Conservation (phyloP, 2,329 filamentous ascomycete genomes). For the Exophiala bonariae region DNA sequence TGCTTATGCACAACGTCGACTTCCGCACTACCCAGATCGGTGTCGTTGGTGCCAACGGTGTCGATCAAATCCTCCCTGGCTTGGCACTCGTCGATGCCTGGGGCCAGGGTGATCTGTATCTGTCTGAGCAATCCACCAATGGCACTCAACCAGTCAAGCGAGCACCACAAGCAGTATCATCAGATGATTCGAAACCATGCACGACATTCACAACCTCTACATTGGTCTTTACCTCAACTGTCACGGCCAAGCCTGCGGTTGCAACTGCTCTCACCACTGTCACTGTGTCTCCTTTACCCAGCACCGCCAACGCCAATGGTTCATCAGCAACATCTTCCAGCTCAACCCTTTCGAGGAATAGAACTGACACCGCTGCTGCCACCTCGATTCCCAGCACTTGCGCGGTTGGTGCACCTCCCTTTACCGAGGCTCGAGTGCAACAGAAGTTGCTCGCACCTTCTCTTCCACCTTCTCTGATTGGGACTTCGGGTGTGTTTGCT, state of each 20-base stretch:
- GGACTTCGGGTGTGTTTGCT: slow-evolving; percentile 67
- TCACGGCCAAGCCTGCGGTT: not conserved
- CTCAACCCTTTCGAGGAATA: slow-evolving; percentile 3
- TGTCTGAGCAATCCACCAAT: slow-evolving; percentile 1
- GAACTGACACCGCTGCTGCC: not conserved
- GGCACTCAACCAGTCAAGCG: slow-evolving; percentile 11
- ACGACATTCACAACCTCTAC: slow-evolving; percentile 20
- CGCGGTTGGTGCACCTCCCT: slow-evolving; percentile 14
- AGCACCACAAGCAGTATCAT: slow-evolving; percentile 9
- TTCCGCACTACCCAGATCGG: slow-evolving; percentile 70
- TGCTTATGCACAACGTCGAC: slow-evolving; percentile 88
- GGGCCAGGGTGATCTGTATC: slow-evolving; percentile 76
- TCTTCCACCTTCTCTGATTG: slow-evolving; percentile 53
- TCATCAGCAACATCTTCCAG: slow-evolving; percentile 2
- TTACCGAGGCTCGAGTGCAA: slow-evolving; percentile 18
- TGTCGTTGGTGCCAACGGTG: slow-evolving; percentile 60
- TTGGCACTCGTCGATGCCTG: slow-evolving; percentile 70
- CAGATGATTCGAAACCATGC: slow-evolving; percentile 10
- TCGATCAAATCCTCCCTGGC: slow-evolving; percentile 61
- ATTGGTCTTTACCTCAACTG: slow-evolving; percentile 9
- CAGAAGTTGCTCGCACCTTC: slow-evolving; percentile 13
- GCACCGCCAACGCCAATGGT: slow-evolving; percentile 3
- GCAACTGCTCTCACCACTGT: slow-evolving; percentile 4
- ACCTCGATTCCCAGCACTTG: slow-evolving; percentile 12
- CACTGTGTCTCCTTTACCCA: slow-evolving; percentile 10